A percentile compares a stretch with the other conserved stretches of the same genome.
Conservation (phyloP, 352 stramenopile genomes). For the Lagenidium giganteum region DNA sequence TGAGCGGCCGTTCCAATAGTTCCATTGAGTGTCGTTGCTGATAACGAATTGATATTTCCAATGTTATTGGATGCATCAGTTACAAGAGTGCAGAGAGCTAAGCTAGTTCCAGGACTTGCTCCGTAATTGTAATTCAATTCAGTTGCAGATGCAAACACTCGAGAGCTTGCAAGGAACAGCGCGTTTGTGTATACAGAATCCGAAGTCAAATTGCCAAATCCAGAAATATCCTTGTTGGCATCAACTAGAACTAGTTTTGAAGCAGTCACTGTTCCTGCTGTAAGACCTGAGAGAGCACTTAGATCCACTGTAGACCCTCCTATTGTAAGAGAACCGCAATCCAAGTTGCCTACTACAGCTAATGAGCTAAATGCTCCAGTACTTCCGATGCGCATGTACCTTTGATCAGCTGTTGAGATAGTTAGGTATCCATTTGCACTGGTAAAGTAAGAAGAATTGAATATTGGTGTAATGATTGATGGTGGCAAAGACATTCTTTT, state of each 20-base stretch:
- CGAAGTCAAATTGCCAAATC: background rate
- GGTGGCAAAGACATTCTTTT: constrained; percentile 7
- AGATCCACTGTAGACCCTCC: background rate
- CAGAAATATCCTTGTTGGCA: constrained; percentile 6
- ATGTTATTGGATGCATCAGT: background rate
- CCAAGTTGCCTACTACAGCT: background rate
- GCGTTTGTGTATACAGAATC: background rate
- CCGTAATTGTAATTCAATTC: background rate
- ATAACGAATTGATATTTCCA: too few species aligned
- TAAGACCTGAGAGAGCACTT: background rate
- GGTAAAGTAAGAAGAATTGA: constrained; percentile 9
- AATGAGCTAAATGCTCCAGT: background rate
- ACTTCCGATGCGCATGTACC: constrained; percentile 3
- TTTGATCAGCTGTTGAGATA: constrained; percentile 8
- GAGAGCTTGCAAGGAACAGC: background rate
- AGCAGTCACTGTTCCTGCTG: background rate
- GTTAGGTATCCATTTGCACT: constrained; percentile 9
- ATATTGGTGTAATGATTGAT: constrained; percentile 8
- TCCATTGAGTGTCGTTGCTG: too few species aligned
- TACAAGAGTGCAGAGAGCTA: background rate
- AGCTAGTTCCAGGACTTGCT: constrained; percentile 2
- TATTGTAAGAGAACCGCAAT: constrained; percentile 1
- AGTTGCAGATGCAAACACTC: background rate
- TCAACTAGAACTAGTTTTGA: constrained; percentile 3
- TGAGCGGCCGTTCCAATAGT: too few species aligned